phyloP scores from a whole-genome alignment of 805 yeast species.

The Saturnispora saitoi region DNA sequence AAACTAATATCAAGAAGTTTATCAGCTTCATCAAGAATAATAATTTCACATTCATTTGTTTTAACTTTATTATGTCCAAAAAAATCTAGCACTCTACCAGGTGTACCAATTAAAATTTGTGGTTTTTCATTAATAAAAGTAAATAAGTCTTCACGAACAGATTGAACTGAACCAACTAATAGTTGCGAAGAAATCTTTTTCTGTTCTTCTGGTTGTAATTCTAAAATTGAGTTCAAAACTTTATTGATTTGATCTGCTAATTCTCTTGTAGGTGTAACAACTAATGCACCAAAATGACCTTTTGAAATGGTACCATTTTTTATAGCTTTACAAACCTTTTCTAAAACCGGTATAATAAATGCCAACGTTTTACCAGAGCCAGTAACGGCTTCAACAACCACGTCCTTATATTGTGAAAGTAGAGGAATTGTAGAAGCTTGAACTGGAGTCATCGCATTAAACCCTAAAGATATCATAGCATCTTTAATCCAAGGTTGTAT shows the following conservation, averaged over 20 bases:
- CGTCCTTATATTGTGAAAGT: constrained; percentile 78
- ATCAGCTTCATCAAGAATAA: constrained; percentile 91
- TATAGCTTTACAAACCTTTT: constrained; percentile 39
- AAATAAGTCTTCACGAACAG: constrained; percentile 65
- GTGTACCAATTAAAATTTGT: constrained; percentile 81
- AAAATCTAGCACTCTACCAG: constrained; percentile 80
- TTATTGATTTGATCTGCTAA: constrained; percentile 59
- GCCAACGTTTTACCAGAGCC: constrained; percentile 98
- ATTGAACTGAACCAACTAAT: constrained; percentile 53
- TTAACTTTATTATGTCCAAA: constrained; percentile 49
- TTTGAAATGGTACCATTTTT: constrained; percentile 32
- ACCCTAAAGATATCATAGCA: constrained; percentile 70
- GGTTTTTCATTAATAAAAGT: constrained; percentile 47
- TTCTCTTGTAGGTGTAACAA: constrained; percentile 64
- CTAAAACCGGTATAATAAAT: constrained; percentile 73
- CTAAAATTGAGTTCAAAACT: constrained; percentile 55
- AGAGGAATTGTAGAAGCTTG: constrained; percentile 93
- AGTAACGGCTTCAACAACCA: constrained; percentile 93
- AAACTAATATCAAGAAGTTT: constrained; percentile 74
- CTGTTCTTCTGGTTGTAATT: constrained; percentile 43
- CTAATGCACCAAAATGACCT: constrained; percentile 64
- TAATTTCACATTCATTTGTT: constrained; percentile 56
- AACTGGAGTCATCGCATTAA: constrained; percentile 84
- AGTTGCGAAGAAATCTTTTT: constrained; percentile 44
- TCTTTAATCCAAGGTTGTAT: constrained; percentile 64